A percentile compares a stretch with the other conserved stretches of the same genome.
phyloP scores from a whole-genome alignment of 73 alveolate genomes.

The Breviolum minutum region DNA sequence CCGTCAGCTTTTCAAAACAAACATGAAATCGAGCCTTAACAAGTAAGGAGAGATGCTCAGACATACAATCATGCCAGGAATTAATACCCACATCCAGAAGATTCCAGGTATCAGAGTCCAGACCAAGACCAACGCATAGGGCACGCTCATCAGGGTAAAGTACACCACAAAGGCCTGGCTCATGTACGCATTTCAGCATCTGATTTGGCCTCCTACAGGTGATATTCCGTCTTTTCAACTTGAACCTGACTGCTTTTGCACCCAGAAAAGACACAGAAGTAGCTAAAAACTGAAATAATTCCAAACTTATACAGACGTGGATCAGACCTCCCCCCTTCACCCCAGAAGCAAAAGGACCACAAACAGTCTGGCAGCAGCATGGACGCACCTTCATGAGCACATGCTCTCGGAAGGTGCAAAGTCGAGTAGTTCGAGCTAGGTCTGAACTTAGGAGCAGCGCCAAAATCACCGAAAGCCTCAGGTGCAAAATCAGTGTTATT shows the following conservation, averaged over 20 bases:
- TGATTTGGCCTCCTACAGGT: neutral
- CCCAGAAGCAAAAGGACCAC: neutral
- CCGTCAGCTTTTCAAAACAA: neutral
- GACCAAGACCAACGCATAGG: constrained; percentile 10
- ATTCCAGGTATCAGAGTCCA: constrained; percentile 11
- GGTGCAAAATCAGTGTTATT: too few relatives aligned
- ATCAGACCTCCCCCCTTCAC: neutral
- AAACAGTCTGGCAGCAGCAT: neutral
- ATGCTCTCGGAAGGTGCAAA: constrained; percentile 43
- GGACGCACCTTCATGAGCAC: constrained; percentile 26
- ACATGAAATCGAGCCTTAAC: neutral
- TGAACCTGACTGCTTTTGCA: too few relatives aligned
- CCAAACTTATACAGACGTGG: too few relatives aligned
- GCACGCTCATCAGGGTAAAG: constrained; percentile 24
- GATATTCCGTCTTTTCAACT: too few relatives aligned
- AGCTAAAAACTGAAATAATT: too few relatives aligned
- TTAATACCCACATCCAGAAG: constrained; percentile 6
- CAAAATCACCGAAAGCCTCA: constrained; percentile 23
- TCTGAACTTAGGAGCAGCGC: neutral
- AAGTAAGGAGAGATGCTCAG: constrained; percentile 25
- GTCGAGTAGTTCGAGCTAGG: neutral
- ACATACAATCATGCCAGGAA: constrained; percentile 29
- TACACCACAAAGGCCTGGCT: constrained; percentile 29
- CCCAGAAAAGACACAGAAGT: too few relatives aligned
- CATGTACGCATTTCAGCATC: neutral